Conservation (phyloP, 108 stramenopile species). For the Cyclostephanos tholiformis region DNA sequence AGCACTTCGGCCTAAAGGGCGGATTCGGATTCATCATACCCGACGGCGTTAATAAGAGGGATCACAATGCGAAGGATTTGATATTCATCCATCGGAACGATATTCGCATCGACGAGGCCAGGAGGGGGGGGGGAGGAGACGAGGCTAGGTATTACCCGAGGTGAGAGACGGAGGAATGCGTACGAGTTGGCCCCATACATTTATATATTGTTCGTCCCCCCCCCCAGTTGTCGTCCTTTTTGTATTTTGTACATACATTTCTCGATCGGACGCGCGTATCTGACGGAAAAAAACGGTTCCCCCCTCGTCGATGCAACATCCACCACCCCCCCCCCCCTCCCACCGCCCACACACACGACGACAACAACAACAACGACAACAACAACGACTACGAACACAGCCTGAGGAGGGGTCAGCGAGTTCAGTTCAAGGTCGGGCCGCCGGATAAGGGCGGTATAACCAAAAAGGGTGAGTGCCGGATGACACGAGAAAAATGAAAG, state of each 20-base stretch:
- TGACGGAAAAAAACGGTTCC: no score
- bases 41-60: constrained; percentile 12
- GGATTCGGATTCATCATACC: constrained; percentile 29
- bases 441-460: neutral
- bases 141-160: neutral
- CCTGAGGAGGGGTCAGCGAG: neutral
- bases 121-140: neutral
- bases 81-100: constrained; percentile 21
- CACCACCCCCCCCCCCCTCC: neutral
- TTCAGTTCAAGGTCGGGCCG: constrained; percentile 6
- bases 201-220: no score
- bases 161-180: neutral
- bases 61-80: constrained; percentile 9
- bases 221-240: no score
- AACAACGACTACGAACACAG: neutral
- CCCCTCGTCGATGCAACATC: neutral
- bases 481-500: neutral
- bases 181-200: no score
- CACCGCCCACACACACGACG: neutral
- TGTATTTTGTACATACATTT: no score
- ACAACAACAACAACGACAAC: no score
- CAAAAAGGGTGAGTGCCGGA: no score
- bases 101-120: neutral
- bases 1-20: constrained; percentile 6
- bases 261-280: no score